Evolutionary conservation across 2,329 filamentous ascomycete species (phyloP).

Genomic region (Raffaelea albimanens): DNA sequence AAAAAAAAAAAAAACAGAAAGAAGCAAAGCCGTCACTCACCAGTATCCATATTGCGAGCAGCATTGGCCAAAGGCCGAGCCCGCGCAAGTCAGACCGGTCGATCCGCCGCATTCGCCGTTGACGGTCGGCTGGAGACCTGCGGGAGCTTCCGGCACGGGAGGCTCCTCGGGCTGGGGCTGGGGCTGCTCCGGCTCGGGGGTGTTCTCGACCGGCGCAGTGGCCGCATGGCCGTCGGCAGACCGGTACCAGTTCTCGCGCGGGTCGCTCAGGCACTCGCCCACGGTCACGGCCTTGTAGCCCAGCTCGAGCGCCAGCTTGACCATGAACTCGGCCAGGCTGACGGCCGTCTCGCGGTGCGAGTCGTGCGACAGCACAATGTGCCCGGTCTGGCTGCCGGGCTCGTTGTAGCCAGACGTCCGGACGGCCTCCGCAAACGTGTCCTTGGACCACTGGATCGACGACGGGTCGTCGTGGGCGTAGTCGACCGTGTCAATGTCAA

Average conservation of each 20-base stretch:
- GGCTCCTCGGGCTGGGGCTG: background rate
- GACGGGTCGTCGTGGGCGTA: constrained; percentile 20
- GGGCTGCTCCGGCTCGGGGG: too few relatives aligned
- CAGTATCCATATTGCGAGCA: constrained; percentile 8
- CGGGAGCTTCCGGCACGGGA: background rate
- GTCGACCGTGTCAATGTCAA: constrained; percentile 26
- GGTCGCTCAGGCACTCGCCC: constrained; percentile 45
- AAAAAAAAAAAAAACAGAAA: too few relatives aligned
- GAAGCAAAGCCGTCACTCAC: background rate
- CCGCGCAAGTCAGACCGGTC: constrained; percentile 1
- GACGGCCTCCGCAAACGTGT: constrained; percentile 19
- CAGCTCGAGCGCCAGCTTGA: constrained; percentile 27
- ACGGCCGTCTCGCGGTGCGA: constrained; percentile 35
- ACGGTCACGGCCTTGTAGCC: constrained; percentile 41
- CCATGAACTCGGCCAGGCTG: constrained; percentile 34
- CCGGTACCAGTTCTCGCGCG: constrained; percentile 43
- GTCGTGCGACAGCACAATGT: constrained; percentile 42
- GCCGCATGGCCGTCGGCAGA: background rate
- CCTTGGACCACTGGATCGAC: constrained; percentile 23
- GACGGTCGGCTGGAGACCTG: background rate
- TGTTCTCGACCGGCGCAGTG: constrained; percentile 7
- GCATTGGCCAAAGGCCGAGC: constrained; percentile 7
- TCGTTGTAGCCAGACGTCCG: constrained; percentile 12
- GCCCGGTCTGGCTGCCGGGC: constrained; percentile 17
- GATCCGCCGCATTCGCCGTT: constrained; percentile 6